phyloP scores from a whole-genome alignment of 2,329 filamentous ascomycete species.

The Colletotrichum acutatum region DNA sequence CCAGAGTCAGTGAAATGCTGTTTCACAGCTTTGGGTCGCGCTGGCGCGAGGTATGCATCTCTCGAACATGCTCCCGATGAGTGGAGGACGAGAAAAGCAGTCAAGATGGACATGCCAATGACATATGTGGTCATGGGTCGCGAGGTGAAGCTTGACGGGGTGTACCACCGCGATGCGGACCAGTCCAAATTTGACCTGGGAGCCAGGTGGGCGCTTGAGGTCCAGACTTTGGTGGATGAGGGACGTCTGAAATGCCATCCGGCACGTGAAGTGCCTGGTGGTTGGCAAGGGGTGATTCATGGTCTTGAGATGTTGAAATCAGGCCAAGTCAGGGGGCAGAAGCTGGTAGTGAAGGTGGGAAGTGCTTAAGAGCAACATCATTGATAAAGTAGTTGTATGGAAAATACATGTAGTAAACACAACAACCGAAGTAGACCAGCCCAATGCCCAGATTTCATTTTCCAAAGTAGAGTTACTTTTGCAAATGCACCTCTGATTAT shows the following conservation, averaged over 20 bases:
- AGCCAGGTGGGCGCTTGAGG: constrained; percentile 25
- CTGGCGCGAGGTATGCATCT: constrained; percentile 46
- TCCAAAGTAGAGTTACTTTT: background rate
- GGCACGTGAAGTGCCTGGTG: background rate
- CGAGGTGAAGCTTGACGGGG: background rate
- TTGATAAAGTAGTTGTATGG: background rate
- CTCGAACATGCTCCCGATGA: constrained; percentile 39
- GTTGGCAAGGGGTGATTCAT: background rate
- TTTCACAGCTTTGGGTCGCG: constrained; percentile 41
- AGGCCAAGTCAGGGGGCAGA: constrained; percentile 1
- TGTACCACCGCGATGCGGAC: background rate
- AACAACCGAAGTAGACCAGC: background rate
- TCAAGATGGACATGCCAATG: constrained; percentile 39
- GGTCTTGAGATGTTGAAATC: background rate
- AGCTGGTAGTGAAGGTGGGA: constrained; percentile 4
- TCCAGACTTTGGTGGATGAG: constrained; percentile 26
- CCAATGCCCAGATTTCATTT: background rate
- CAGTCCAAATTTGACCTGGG: constrained; percentile 11
- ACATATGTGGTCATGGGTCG: constrained; percentile 35
- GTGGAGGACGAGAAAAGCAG: constrained; percentile 40
- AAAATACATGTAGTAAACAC: background rate
- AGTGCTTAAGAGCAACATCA: background rate
- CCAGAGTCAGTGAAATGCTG: constrained; percentile 35
- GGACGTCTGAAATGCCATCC: constrained; percentile 15
- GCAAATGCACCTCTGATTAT: background rate